Evolutionary conservation across 176 grass and related monocot species (phyloP), one percentile per base, ranked within the genome.

Genomic region (Areca catechu): DNA sequence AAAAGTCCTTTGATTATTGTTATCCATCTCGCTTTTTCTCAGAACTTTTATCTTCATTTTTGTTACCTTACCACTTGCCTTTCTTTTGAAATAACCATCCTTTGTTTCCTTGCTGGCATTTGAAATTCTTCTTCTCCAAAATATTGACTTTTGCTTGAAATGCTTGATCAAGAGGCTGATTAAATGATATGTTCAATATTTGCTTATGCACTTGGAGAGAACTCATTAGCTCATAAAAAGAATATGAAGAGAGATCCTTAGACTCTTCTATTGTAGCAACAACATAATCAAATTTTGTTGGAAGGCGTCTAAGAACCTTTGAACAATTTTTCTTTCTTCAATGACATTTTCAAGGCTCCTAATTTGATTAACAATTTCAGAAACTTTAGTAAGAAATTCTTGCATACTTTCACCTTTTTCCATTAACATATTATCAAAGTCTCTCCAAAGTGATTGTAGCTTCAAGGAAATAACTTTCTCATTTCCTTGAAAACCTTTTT

Each of bases 171-270:
- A 17, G 37, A 15, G 19, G 20, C 63, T 3, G 12, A 17, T 20
- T 53, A 25, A 4, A 25, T 24, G 51, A 12, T 24, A 10, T 52
- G 27, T 7, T 18, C 9, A 67, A 24, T 15, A 2, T 3, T 67
- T 67, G 64, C 48, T 59, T 54, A 28, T 59, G 30, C 5, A 16
- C 49, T 19, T 67, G 49, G 4, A 67, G 48, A 6, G 48, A 67
- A 23, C 64, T 6, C 27, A 29, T 29, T 5, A 29, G 27, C 27
- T 29, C 27, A 29, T 29, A 6, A 5, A 29, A 29, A 6, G 27
- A 6, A 29, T 29, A 29, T 5, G 4, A 6, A 6, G 4, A 29
- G 27, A 29, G 4, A 12, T 65, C 15, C 16, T 65, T 65, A 6
- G 14, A 51, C 24, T 65, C 49, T 21, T 65, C 62, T 16, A 65